Base-by-base conservation (phyloP, 1,284 basidiomycete genomes). In the Ceratobasidium sp. region DNA sequence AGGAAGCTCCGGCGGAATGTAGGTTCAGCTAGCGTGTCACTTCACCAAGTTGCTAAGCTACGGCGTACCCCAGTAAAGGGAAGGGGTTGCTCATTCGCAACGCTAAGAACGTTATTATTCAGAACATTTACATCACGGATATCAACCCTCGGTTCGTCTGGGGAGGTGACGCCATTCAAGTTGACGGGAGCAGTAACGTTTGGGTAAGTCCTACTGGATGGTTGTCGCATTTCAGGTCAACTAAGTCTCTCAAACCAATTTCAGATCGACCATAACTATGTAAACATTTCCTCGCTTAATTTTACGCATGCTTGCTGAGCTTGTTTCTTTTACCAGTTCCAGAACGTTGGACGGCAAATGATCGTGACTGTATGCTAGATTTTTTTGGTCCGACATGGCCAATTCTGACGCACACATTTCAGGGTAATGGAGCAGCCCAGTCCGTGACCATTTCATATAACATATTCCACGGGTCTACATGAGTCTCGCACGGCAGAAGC, bases 91-190 rank as follows among this genome's bases (percentile, higher is more conserved):
- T 31, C 24, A 63, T 74, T 65, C 43, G 61, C 7, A 29, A 48
- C 53, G 48, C 19, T 19, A 58, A 51, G 22, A 74, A 74, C 13
- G 54, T 74, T 41, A 74, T 74, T 48, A 74, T 74, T 29, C 72
- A 74, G 51, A 69, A 69, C 53, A 58, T 82, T 49, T 68, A 77
- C 31, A 80, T 81, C 34, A 78, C 78, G 24, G 75, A 79, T 48
- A 76, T 80, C 53, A 80, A 78, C 56, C 58, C 77, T 7, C 59
- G 78, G 63, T 79, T 74, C 68, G 79, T 80, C 58, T 80, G 80
- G 80, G 79, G 80, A 14, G 80, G 80, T 27, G 80, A 81, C 49
- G 80, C 75, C 19, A 65, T 79, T 46, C 76, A 58, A 27, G 63
- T 80, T 4, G 61, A 63, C n/a, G 76, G 76, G 14, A 68, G 76